Base-by-base conservation (phyloP, 2,329 filamentous ascomycete genomes). In the Ceratocystiopsis brevicomis region DNA sequence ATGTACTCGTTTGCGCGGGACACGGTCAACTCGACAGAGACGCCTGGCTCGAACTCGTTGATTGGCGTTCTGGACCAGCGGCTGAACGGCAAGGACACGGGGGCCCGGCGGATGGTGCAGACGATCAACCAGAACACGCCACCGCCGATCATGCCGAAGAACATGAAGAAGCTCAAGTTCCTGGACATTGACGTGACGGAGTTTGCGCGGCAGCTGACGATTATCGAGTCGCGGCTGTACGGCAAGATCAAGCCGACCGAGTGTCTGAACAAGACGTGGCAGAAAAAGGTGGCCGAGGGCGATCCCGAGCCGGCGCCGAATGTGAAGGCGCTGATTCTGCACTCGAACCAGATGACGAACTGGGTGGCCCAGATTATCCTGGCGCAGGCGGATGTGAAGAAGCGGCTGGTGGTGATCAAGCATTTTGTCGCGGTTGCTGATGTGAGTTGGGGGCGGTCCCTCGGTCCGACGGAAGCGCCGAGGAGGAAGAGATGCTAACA, bases 331-430 rank as follows among this genome's bases (percentile, higher is more conserved):
- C 70, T 98, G 49, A 98, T 98, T 62, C 68, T 96, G 42, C 90
- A 98, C 62, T 96, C 90, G 0, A 98, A 98, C 56, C 88, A 96
- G 60, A 78, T 98, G 68, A 98, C 90, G 6, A 98, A 96, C 58
- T 98, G 90, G 90, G 90, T 96, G 41, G 90, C 90, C 30, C 88
- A 96, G 60, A 96, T 98, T 90, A 96, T 98, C 52, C 63, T 98
- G 48, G 87, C 81, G 0, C 90, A 98, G 60, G 74, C 79, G 53
- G 90, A 98, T 57, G 83, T 95, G 49, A 94, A 90, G 67, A 92
- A 93, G 60, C 76, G 90, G 53, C 88, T 96, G 21, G 82, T 93
- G 33, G 90, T 98, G 38, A 95, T 98, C 61, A 96, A 96, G 60
- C 90, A 96, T 59, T 98, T 96, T 63, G 86, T 98, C 47, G 76